These are phyloP conservation scores for Nicotiana attenuata DNA, from an alignment of 257 asterid genomes.

Conservation along the genomic window DNA sequence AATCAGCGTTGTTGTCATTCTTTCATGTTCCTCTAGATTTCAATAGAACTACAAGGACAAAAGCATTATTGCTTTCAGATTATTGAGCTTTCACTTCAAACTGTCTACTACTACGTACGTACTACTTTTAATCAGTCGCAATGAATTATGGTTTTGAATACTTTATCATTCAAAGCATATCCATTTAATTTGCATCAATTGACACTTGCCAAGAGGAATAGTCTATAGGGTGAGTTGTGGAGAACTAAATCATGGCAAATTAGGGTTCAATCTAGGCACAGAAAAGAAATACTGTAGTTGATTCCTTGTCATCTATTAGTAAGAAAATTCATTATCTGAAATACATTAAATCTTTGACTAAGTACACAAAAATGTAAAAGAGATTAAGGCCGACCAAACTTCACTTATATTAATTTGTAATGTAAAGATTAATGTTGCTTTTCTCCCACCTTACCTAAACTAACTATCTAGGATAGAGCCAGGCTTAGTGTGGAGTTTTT, in stretches of 20 bases:
- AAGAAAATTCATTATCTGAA: not conserved
- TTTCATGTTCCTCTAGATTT: not conserved
- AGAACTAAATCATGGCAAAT: not conserved
- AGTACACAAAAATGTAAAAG: not conserved
- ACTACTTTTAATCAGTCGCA: not conserved
- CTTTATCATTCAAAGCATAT: too few species aligned
- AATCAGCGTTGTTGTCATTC: not conserved
- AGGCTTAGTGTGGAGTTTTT: not conserved
- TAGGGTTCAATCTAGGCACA: not conserved
- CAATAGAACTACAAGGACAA: not conserved
- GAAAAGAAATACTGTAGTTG: not conserved
- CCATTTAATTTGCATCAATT: too few species aligned
- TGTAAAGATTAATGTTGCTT: not conserved
- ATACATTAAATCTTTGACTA: not conserved
- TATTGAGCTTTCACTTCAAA: slow-evolving; percentile 10
- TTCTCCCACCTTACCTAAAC: slow-evolving; percentile 10
- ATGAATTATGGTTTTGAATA: not conserved
- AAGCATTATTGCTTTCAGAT: not conserved
- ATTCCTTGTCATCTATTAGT: not conserved
- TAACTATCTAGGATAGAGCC: not conserved
- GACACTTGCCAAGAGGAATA: too few species aligned
- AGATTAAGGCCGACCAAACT: not conserved
- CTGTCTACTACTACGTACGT: not conserved
- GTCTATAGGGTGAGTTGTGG: too few species aligned
- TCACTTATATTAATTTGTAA: not conserved